phyloP scores from a whole-genome alignment of 2,329 filamentous ascomycete species.

The Graphiopsis chlorocephala region DNA sequence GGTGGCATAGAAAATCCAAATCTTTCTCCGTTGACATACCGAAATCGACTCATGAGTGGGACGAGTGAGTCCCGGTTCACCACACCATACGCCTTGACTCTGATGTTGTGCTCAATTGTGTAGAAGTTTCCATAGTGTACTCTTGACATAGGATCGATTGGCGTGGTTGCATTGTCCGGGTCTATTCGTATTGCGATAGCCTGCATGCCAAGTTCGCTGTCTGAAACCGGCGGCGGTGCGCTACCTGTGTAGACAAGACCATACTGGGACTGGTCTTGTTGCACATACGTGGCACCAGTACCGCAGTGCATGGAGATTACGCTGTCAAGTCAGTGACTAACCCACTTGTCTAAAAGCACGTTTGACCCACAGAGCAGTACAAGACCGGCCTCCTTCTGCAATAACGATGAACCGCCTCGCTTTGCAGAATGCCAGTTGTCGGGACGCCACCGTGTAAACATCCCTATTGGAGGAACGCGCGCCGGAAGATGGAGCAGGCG shows the following conservation, averaged over 20 bases:
- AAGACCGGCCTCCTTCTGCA: conserved; percentile 19
- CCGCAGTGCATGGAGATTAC: conserved; percentile 25
- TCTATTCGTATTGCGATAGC: conserved; percentile 22
- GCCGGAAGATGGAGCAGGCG: too few species aligned
- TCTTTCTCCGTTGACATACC: too few species aligned
- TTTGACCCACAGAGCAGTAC: conserved; percentile 18
- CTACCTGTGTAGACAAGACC: conserved; percentile 27
- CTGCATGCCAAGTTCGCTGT: conserved; percentile 20
- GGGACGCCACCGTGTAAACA: neutral
- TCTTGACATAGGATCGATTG: conserved; percentile 20
- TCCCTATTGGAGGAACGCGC: too few species aligned
- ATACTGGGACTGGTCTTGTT: conserved; percentile 25
- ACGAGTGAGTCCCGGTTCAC: conserved; percentile 19
- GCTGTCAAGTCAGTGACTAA: too few species aligned
- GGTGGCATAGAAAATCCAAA: too few species aligned
- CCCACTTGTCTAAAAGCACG: too few species aligned
- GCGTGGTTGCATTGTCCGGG: conserved; percentile 4
- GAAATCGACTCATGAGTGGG: conserved; percentile 12
- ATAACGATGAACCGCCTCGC: conserved; percentile 28
- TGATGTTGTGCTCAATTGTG: conserved; percentile 27
- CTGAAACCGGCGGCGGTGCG: neutral
- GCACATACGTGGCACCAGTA: conserved; percentile 21
- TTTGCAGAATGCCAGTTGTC: conserved; percentile 24
- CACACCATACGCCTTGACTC: conserved; percentile 23
- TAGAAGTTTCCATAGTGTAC: conserved; percentile 22